These are phyloP conservation scores for Viridothelium virens DNA, from an alignment of 495 filamentous ascomycete genomes.

Conservation along the genomic window DNA sequence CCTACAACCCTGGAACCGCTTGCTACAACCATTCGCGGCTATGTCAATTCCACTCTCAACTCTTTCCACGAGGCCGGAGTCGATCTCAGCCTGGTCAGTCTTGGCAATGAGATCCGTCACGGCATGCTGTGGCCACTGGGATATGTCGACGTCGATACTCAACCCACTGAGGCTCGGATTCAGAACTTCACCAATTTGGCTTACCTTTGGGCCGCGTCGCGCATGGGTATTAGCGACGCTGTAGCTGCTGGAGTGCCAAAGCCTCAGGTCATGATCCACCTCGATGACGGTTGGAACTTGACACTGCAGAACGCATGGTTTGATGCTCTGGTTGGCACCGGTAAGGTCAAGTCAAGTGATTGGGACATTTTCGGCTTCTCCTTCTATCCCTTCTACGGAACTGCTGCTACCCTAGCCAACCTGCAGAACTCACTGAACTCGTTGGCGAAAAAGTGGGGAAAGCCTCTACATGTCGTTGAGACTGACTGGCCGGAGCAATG, in stretches of 20 bases:
- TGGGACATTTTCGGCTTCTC: slow-evolving; percentile 43
- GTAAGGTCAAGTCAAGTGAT: slow-evolving; percentile 28
- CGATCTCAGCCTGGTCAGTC: slow-evolving; percentile 33
- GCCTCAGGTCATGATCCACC: slow-evolving; percentile 42
- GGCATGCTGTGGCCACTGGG: slow-evolving; percentile 43
- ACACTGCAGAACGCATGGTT: slow-evolving; percentile 41
- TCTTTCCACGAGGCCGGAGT: slow-evolving; percentile 34
- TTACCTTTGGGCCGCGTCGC: slow-evolving; percentile 34
- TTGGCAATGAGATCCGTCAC: slow-evolving; percentile 43
- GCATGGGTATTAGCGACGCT: slow-evolving; percentile 35
- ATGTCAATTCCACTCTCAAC: slow-evolving; percentile 37
- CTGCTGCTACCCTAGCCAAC: slow-evolving; percentile 35
- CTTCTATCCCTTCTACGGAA: slow-evolving; percentile 44
- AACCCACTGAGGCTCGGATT: slow-evolving; percentile 23
- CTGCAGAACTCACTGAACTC: slow-evolving; percentile 32
- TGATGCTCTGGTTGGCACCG: slow-evolving; percentile 33
- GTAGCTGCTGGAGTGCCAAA: slow-evolving; percentile 25
- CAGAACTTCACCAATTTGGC: slow-evolving; percentile 36
- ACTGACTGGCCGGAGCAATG: slow-evolving; percentile 42
- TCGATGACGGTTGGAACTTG: slow-evolving; percentile 43
- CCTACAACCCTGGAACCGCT: slow-evolving; percentile 25
- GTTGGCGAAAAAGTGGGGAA: slow-evolving; percentile 38
- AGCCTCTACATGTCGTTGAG: slow-evolving; percentile 41
- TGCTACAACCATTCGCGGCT: slow-evolving; percentile 27
- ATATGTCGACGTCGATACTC: slow-evolving; percentile 32